Conservation (phyloP, 352 stramenopile genomes). For the Pythium aquatile region DNA sequence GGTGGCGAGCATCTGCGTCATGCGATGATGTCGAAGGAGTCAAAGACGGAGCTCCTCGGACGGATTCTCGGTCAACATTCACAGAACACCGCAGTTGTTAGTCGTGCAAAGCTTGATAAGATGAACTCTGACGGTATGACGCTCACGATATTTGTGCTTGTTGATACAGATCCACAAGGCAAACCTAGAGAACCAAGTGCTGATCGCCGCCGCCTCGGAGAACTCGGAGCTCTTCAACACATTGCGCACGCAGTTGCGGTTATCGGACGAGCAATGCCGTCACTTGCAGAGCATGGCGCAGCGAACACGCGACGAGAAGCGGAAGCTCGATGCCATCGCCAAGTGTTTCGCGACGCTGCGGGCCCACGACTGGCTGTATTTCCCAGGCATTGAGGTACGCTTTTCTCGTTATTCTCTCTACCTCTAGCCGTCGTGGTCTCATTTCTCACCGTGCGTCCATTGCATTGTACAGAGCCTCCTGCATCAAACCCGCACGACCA, state of each 20-base stretch:
- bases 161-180: conserved; percentile 65
- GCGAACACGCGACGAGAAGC: conserved; percentile 59
- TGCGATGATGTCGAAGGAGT: conserved; percentile 81
- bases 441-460: not conserved
- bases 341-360: conserved; percentile 85
- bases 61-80: conserved; percentile 79
- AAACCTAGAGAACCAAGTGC: conserved; percentile 81
- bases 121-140: not conserved
- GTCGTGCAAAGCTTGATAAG: not conserved
- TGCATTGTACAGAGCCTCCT: conserved; percentile 48
- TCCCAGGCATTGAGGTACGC: conserved; percentile 75
- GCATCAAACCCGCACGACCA: conserved; percentile 75
- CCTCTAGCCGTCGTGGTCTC: not conserved
- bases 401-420: not conserved
- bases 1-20: conserved; percentile 76
- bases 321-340: conserved; percentile 76
- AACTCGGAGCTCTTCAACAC: conserved; percentile 58
- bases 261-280: conserved; percentile 70
- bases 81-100: conserved; percentile 70
- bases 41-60: conserved; percentile 79
- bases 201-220: conserved; percentile 61
- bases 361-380: conserved; percentile 86
- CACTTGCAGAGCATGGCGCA: conserved; percentile 46
- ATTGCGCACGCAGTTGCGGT: conserved; percentile 53
- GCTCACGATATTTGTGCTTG: too few species aligned